Evolutionary conservation across 495 filamentous ascomycete genomes (phyloP).

Genomic region (Lepidopterella palustris): DNA sequence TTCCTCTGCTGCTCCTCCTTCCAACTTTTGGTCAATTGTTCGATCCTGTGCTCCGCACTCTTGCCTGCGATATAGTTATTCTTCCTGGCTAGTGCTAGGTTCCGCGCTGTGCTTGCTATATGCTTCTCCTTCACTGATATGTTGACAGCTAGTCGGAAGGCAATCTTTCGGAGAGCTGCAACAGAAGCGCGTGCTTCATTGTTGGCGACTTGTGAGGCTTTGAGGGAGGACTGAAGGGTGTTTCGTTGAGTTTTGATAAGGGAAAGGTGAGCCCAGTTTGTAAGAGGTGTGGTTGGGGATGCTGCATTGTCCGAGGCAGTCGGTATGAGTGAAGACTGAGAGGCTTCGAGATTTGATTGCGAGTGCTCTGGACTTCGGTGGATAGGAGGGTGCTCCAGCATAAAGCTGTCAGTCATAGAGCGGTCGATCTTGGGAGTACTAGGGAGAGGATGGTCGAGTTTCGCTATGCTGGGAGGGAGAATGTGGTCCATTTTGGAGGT

Average conservation of each 20-base stretch:
- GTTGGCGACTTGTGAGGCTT: conserved; percentile 15
- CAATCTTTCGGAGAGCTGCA: conserved; percentile 16
- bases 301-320: neutral
- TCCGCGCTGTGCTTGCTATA: conserved; percentile 15
- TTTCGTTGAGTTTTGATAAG: conserved; percentile 25
- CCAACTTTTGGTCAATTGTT: conserved; percentile 9
- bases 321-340: neutral
- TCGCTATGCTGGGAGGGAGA: conserved; percentile 18
- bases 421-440: conserved; percentile 11
- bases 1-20: conserved; percentile 19
- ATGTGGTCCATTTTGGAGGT: conserved; percentile 16
- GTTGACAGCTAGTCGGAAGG: conserved; percentile 28
- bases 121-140: conserved; percentile 28
- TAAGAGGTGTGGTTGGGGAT: conserved; percentile 1
- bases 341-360: neutral
- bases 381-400: conserved; percentile 2
- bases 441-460: conserved; percentile 11
- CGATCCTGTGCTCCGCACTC: conserved; percentile 19
- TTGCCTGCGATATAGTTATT: conserved; percentile 14
- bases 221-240: conserved; percentile 9
- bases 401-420: conserved; percentile 21
- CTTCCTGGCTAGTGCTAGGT: conserved; percentile 16
- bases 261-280: conserved; percentile 25
- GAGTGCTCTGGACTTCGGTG: neutral
- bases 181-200: conserved; percentile 16